phyloP scores from a whole-genome alignment of 371 early-diverging fungal species.

The Circinella minor region DNA sequence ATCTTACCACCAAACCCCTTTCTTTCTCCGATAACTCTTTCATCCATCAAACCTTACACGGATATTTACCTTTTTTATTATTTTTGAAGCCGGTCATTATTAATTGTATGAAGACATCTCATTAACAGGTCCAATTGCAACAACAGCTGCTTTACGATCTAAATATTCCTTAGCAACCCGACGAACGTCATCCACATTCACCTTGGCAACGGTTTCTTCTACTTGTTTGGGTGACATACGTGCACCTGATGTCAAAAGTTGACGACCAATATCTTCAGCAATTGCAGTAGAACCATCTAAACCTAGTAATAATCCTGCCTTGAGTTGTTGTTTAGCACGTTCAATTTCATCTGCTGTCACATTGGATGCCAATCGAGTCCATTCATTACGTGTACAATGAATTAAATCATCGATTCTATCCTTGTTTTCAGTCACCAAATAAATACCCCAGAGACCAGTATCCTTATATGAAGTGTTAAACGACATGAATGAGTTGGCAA shows the following conservation, averaged over 20 bases:
- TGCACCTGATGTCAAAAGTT: conserved; percentile 90
- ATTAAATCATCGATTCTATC: conserved; percentile 85
- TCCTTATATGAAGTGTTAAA: conserved; percentile 98
- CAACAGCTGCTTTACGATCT: conserved; percentile 88
- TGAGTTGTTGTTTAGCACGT: conserved; percentile 98
- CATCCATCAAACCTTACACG: too few species aligned
- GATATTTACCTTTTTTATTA: too few species aligned
- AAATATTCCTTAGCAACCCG: conserved; percentile 85
- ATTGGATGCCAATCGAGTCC: conserved; percentile 85
- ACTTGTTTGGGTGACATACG: conserved; percentile 72
- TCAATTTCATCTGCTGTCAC: conserved; percentile 94
- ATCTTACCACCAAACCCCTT: too few species aligned
- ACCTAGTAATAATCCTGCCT: conserved; percentile 87
- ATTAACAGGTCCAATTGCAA: conserved; percentile 90
- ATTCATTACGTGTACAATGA: conserved; percentile 88
- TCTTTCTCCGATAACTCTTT: too few species aligned
- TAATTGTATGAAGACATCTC: conserved; percentile 73
- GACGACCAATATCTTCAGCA: conserved; percentile 97
- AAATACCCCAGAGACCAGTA: conserved; percentile 98
- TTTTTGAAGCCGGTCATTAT: neutral
- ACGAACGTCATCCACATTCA: conserved; percentile 77
- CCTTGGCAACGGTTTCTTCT: conserved; percentile 38
- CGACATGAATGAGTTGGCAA: conserved; percentile 97
- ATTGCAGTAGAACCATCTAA: conserved; percentile 94
- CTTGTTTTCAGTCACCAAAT: conserved; percentile 85